Evolutionary conservation across 306 rosid species (phyloP).

Genomic region (Gleditsia sinensis): DNA sequence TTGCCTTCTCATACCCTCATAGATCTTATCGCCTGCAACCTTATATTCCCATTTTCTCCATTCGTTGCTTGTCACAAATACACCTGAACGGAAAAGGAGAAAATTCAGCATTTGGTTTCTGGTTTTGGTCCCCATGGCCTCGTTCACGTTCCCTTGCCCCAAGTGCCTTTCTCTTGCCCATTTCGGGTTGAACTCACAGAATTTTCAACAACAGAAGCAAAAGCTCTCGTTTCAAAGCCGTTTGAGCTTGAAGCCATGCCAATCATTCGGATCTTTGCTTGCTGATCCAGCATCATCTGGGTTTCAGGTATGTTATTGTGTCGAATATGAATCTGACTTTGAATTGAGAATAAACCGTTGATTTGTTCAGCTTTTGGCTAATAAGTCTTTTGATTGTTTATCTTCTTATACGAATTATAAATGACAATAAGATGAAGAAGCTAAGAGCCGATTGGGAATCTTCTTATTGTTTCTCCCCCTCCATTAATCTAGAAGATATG

Average conservation of each 20-base stretch:
- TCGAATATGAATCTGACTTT: slow-evolving; percentile 23
- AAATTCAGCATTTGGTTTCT: slow-evolving; percentile 24
- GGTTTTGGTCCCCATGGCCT: slow-evolving; percentile 54
- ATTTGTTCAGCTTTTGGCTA: slow-evolving; percentile 30
- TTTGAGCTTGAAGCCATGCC: slow-evolving; percentile 38
- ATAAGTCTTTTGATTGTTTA: not conserved
- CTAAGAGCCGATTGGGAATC: not conserved
- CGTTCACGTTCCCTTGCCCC: slow-evolving; percentile 66
- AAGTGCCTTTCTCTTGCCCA: slow-evolving; percentile 41
- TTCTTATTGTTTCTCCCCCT: not conserved
- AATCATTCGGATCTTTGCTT: slow-evolving; percentile 47
- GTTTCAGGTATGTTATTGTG: slow-evolving; percentile 35
- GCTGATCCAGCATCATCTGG: slow-evolving; percentile 36
- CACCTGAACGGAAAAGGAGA: slow-evolving; percentile 11
- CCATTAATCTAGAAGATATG: not conserved
- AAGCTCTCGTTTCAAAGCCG: slow-evolving; percentile 36
- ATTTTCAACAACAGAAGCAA: slow-evolving; percentile 15
- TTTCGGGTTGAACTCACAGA: slow-evolving; percentile 39
- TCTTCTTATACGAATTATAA: not conserved
- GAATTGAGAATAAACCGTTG: slow-evolving; percentile 3
- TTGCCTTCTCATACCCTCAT: slow-evolving; percentile 29
- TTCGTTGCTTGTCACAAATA: slow-evolving; percentile 19
- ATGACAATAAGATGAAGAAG: not conserved
- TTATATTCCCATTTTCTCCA: slow-evolving; percentile 25
- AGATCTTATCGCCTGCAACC: slow-evolving; percentile 37